A percentile compares a stretch with the other conserved stretches of the same genome.
These are phyloP conservation scores for Salix arbutifolia DNA, from an alignment of 345 rosid genomes.

Conservation along the genomic window DNA sequence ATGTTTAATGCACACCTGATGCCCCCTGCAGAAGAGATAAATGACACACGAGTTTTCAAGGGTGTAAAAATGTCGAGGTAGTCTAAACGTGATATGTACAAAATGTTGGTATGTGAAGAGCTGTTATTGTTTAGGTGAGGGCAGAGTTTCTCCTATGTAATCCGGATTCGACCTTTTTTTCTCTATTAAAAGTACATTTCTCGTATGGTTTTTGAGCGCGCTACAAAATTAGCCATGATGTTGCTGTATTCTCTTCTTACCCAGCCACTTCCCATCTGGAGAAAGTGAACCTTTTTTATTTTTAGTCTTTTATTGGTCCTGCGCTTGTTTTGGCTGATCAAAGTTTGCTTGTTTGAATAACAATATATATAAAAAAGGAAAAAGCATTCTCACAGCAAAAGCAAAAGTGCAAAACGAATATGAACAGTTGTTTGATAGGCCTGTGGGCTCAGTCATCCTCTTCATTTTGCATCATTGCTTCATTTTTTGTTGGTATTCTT, in stretches of 20 bases:
- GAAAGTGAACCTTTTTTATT: background rate
- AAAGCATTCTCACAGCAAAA: no score
- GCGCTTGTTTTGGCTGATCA: background rate
- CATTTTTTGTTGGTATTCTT: background rate
- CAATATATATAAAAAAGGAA: no score
- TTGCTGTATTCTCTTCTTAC: background rate
- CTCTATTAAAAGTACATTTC: conserved; percentile 13
- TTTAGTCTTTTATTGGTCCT: background rate
- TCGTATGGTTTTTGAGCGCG: background rate
- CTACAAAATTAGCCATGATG: background rate
- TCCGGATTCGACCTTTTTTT: conserved; percentile 3
- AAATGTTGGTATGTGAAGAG: conserved; percentile 31
- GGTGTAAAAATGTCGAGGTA: conserved; percentile 35
- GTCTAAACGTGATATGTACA: conserved; percentile 37
- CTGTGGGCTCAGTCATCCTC: no score
- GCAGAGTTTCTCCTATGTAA: conserved; percentile 26
- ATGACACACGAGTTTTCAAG: conserved; percentile 29
- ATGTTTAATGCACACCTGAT: conserved; percentile 23
- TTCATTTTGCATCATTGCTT: background rate
- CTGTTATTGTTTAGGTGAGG: conserved; percentile 23
- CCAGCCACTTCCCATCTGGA: background rate
- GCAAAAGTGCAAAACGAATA: no score
- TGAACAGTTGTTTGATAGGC: no score
- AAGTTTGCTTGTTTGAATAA: background rate
- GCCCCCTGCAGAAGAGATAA: conserved; percentile 19